Evolutionary conservation across 495 filamentous ascomycete species (phyloP).

Genomic region (Tetracladium setigerum): DNA sequence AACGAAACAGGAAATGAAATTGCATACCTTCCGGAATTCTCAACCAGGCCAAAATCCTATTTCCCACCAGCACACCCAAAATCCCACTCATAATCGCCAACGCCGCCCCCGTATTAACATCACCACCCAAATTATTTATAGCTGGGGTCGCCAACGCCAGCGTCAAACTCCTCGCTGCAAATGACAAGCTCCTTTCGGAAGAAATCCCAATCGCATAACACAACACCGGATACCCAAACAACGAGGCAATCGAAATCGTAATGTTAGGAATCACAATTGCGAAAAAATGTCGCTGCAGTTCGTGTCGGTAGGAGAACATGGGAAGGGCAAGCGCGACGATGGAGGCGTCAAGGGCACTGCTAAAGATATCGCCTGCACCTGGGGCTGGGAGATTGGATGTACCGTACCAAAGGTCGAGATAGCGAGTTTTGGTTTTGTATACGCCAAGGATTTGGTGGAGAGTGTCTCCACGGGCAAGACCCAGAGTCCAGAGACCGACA

Average conservation of each 20-base stretch:
- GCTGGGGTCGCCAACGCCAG: slow-evolving; percentile 45
- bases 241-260: slow-evolving; percentile 32
- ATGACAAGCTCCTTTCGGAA: slow-evolving; percentile 36
- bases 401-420: slow-evolving; percentile 35
- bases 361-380: slow-evolving; percentile 44
- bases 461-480: slow-evolving; percentile 25
- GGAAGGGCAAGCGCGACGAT: slow-evolving; percentile 48
- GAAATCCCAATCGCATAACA: slow-evolving; percentile 41
- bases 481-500: slow-evolving; percentile 37
- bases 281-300: slow-evolving; percentile 39
- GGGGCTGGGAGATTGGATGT: slow-evolving; percentile 22
- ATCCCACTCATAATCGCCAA: slow-evolving; percentile 47
- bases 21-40: slow-evolving; percentile 39
- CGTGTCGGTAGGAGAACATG: slow-evolving; percentile 43
- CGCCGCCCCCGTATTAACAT: slow-evolving; percentile 40
- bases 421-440: slow-evolving; percentile 38
- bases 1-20: neutral
- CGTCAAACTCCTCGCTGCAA: slow-evolving; percentile 41
- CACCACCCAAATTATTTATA: slow-evolving; percentile 40
- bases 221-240: slow-evolving; percentile 42
- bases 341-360: slow-evolving; percentile 38
- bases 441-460: slow-evolving; percentile 27
- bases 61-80: slow-evolving; percentile 41
- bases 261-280: slow-evolving; percentile 41
- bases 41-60: slow-evolving; percentile 30